phyloP scores from a whole-genome alignment of 2,329 filamentous ascomycete genomes.

The Nemania serpens region DNA sequence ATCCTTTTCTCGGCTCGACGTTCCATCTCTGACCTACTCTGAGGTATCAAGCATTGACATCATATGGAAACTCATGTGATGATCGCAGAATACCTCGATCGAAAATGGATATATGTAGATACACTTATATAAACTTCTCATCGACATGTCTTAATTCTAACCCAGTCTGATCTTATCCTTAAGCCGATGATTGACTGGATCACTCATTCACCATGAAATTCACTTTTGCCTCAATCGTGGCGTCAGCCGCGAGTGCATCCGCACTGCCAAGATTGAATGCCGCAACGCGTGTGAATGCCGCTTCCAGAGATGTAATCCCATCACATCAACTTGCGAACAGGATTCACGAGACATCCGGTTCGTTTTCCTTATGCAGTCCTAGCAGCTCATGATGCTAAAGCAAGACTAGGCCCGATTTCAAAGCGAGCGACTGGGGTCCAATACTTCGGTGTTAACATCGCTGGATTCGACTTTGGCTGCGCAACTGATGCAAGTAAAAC shows the following conservation, averaged over 20 bases:
- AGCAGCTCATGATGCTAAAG: neutral
- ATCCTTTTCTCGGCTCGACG: neutral
- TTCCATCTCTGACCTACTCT: neutral
- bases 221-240: constrained; percentile 7
- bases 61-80: neutral
- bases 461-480: constrained; percentile 35
- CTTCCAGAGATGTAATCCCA: neutral
- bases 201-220: constrained; percentile 20
- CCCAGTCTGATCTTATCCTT: neutral
- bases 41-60: constrained; percentile 16
- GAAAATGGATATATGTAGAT: neutral
- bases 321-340: neutral
- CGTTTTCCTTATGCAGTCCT: neutral
- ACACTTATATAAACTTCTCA: constrained; percentile 2
- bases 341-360: neutral
- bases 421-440: constrained; percentile 28
- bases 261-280: constrained; percentile 9
- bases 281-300: neutral
- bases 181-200: neutral
- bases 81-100: neutral
- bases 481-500: constrained; percentile 20
- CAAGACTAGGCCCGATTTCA: neutral
- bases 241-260: constrained; percentile 2
- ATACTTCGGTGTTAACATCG: constrained; percentile 34
- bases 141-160: neutral